Evolutionary conservation across 2,329 filamentous ascomycete genomes (phyloP).

Genomic region (Bipolaris oryzae): DNA sequence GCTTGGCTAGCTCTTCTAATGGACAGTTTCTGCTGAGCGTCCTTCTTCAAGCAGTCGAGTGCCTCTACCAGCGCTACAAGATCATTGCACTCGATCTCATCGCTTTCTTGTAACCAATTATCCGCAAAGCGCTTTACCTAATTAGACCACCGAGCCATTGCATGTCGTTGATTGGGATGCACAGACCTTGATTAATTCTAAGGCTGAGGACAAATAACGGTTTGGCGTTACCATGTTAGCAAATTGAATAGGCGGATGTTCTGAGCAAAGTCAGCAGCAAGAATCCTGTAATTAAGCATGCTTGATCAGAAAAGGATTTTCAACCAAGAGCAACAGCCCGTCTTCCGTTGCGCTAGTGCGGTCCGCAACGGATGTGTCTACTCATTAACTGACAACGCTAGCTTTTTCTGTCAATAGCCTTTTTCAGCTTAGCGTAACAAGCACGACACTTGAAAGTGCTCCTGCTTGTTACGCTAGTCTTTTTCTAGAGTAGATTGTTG

Average conservation of each 20-base stretch:
- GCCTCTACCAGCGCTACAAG: conserved; percentile 8
- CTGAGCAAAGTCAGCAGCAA: neutral
- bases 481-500: too few species aligned
- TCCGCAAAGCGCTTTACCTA: neutral
- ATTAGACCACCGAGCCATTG: neutral
- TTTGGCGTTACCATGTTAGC: neutral
- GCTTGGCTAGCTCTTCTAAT: neutral
- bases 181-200: conserved; percentile 7
- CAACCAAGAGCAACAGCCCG: neutral
- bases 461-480: neutral
- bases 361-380: neutral
- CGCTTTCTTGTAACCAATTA: conserved; percentile 5
- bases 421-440: neutral
- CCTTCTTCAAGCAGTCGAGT: conserved; percentile 7
- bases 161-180: neutral
- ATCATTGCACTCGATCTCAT: neutral
- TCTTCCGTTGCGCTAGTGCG: neutral
- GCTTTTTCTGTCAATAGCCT: too few species aligned
- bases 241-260: neutral
- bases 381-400: too few species aligned
- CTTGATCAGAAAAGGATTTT: neutral
- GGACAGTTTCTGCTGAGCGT: conserved; percentile 4
- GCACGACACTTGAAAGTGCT: neutral
- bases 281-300: neutral
- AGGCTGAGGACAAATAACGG: neutral